These are phyloP conservation scores for Agastache rugosa DNA, from an alignment of 257 asterid species.

Conservation along the genomic window DNA sequence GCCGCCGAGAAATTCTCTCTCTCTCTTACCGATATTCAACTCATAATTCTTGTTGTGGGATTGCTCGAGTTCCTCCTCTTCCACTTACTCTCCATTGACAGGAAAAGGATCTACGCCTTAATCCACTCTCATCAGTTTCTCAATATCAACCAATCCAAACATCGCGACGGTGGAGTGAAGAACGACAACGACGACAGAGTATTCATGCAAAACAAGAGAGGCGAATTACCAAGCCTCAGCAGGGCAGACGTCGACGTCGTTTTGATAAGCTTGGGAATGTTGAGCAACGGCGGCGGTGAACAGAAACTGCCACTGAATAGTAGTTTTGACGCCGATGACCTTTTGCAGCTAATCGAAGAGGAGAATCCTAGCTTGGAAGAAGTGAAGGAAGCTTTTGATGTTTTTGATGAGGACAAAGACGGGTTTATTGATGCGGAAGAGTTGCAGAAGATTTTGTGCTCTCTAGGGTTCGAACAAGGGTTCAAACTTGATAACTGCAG, in stretches of 20 bases:
- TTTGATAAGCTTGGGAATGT: conserved; percentile 53
- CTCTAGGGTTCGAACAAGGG: conserved; percentile 64
- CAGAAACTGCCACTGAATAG: too few species aligned
- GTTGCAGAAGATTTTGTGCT: conserved; percentile 58
- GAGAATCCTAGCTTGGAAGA: conserved; percentile 50
- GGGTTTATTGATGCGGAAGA: conserved; percentile 77
- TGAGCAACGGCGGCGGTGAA: too few species aligned
- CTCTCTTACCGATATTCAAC: too few species aligned
- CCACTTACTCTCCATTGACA: conserved; percentile 38
- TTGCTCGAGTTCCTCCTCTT: conserved; percentile 43
- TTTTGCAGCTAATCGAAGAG: conserved; percentile 55
- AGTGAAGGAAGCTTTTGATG: conserved; percentile 63
- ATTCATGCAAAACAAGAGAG: not conserved
- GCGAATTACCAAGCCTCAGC: conserved; percentile 39
- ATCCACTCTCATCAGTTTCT: too few species aligned
- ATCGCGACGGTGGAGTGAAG: too few species aligned
- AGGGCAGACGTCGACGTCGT: conserved; percentile 56
- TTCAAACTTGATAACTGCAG: conserved; percentile 52
- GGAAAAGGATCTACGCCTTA: conserved; percentile 19
- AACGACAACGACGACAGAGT: not conserved
- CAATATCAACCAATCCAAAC: too few species aligned
- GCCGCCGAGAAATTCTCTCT: conserved; percentile 27
- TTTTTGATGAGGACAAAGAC: conserved; percentile 67
- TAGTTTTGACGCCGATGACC: conserved; percentile 12
- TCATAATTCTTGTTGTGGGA: conserved; percentile 42